These are phyloP conservation scores for Nitzschia sp. DNA, from an alignment of 108 stramenopile genomes.

Conservation along the genomic window DNA sequence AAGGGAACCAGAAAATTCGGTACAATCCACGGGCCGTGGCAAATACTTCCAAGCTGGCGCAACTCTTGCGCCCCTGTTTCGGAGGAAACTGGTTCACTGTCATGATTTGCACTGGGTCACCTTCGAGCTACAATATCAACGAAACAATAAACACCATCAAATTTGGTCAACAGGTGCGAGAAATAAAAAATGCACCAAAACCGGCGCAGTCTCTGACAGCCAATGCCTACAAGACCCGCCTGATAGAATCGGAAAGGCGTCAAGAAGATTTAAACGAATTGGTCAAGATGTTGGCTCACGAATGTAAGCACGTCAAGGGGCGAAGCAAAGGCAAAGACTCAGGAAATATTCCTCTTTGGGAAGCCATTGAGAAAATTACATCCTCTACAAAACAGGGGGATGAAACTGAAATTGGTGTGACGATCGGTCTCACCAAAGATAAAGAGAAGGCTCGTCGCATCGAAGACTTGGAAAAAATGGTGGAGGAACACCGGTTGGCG, in stretches of 20 bases:
- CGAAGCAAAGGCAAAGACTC: slow-evolving; percentile 11
- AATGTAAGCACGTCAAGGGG: slow-evolving; percentile 63
- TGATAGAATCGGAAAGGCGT: slow-evolving; percentile 56
- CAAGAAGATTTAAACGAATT: slow-evolving; percentile 62
- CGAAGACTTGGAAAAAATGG: slow-evolving; percentile 28
- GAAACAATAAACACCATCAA: slow-evolving; percentile 83
- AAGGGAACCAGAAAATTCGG: slow-evolving; percentile 30
- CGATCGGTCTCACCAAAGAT: slow-evolving; percentile 27
- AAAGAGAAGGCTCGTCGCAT: slow-evolving; percentile 18
- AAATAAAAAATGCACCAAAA: slow-evolving; percentile 55
- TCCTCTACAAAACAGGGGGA: slow-evolving; percentile 23
- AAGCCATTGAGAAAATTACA: slow-evolving; percentile 18
- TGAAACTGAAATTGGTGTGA: slow-evolving; percentile 28
- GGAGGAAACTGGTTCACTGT: slow-evolving; percentile 87
- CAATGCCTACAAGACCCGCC: slow-evolving; percentile 46
- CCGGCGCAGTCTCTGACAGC: slow-evolving; percentile 17
- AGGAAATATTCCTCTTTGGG: slow-evolving; percentile 36
- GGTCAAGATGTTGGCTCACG: slow-evolving; percentile 56
- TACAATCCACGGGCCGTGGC: slow-evolving; percentile 2
- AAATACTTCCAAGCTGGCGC: slow-evolving; percentile 78
- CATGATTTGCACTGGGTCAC: slow-evolving; percentile 81
- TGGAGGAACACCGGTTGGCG: slow-evolving; percentile 12
- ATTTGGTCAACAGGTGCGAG: slow-evolving; percentile 71
- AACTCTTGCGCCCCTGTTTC: slow-evolving; percentile 74
- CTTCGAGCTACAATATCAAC: slow-evolving; percentile 76